phyloP scores from a whole-genome alignment of 176 grass and related monocot genomes.

The Dactylis glomerata region DNA sequence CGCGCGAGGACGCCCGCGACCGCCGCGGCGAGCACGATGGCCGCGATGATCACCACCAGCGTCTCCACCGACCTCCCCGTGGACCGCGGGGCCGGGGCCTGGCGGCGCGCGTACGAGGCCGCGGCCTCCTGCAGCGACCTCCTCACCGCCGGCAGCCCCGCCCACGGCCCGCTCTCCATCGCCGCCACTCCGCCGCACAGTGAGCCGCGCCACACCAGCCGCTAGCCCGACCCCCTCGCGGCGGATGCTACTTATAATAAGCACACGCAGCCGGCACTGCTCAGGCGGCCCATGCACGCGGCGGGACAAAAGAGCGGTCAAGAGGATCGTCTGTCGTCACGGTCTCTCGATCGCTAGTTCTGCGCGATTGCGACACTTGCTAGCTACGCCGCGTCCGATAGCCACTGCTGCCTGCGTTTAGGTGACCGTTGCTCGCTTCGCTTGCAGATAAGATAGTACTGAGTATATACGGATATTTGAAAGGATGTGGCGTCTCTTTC shows the following conservation, averaged over 20 bases:
- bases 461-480: neutral
- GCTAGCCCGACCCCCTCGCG: neutral
- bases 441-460: neutral
- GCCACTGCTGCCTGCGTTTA: neutral
- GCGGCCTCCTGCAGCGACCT: conserved; percentile 44
- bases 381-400: neutral
- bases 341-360: too few relatives aligned
- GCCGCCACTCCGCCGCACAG: neutral
- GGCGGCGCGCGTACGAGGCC: conserved; percentile 30
- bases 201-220: neutral
- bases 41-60: conserved; percentile 80
- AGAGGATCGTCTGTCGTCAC: neutral
- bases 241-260: conserved; percentile 8
- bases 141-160: neutral
- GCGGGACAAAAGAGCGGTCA: conserved; percentile 45
- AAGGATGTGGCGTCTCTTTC: conserved; percentile 29
- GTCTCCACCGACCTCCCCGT: conserved; percentile 62
- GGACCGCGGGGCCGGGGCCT: conserved; percentile 7
- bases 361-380: too few relatives aligned
- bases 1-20: conserved; percentile 62
- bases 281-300: neutral
- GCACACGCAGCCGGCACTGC: neutral
- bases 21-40: conserved; percentile 63
- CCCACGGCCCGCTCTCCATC: conserved; percentile 13
- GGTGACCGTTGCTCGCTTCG: conserved; percentile 33